Evolutionary conservation across 768 basidiomycete genomes (phyloP).

Genomic region (Boletus sensibilis): DNA sequence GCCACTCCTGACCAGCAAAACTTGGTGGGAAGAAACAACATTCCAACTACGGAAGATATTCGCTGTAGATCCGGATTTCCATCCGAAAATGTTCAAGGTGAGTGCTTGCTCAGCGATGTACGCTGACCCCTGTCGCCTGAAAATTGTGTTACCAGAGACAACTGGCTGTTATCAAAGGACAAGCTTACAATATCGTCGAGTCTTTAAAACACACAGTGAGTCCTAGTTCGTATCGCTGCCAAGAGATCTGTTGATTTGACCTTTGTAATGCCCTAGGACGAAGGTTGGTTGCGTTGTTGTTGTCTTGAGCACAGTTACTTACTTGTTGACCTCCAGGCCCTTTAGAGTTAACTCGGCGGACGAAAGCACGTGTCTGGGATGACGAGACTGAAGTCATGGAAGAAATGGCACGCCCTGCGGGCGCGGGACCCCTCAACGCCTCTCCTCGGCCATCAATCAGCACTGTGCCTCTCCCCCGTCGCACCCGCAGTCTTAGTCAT

Average conservation of each 20-base stretch:
- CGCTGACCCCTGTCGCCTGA: conserved; percentile 4
- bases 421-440: conserved; percentile 32
- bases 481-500: conserved; percentile 57
- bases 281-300: conserved; percentile 47
- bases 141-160: conserved; percentile 54
- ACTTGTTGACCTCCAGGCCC: conserved; percentile 54
- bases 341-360: conserved; percentile 81
- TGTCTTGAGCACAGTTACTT: background rate
- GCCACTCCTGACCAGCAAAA: conserved; percentile 75
- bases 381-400: conserved; percentile 77
- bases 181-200: conserved; percentile 88
- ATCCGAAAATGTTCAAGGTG: conserved; percentile 86
- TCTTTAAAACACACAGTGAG: conserved; percentile 74
- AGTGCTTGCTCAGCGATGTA: conserved; percentile 22
- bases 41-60: conserved; percentile 75
- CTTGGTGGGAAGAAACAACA: conserved; percentile 90
- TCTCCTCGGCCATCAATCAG: conserved; percentile 64
- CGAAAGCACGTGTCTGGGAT: conserved; percentile 80
- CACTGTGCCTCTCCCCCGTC: conserved; percentile 56
- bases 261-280: conserved; percentile 51
- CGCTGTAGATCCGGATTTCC: conserved; percentile 80
- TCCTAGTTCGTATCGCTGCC: conserved; percentile 12
- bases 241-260: conserved; percentile 2
- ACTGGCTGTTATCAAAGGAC: conserved; percentile 90
- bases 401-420: conserved; percentile 40